Evolutionary conservation across 129 eudicot genomes (phyloP).

Genomic region (Rutidosis leptorrhynchoides): DNA sequence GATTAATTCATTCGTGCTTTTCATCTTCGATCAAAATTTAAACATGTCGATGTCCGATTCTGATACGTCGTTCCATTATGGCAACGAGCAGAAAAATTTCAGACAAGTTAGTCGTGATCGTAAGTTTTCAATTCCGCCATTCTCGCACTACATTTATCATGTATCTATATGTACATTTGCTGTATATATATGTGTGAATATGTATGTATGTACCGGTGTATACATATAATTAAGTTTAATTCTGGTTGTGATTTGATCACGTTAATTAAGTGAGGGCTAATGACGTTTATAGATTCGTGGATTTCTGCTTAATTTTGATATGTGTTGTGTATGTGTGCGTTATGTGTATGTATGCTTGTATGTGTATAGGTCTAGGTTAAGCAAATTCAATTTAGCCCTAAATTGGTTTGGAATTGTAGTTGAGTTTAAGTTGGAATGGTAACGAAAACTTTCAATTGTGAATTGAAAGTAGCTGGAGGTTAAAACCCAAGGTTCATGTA

Average conservation of each 20-base stretch:
- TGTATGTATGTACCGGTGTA: neutral
- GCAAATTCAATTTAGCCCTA: too few relatives aligned
- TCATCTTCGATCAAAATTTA: conserved; percentile 24
- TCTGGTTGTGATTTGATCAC: conserved; percentile 17
- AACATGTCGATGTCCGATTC: conserved; percentile 75
- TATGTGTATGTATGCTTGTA: neutral
- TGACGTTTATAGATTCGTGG: conserved; percentile 5
- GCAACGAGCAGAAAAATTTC: conserved; percentile 50
- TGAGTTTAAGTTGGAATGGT: conserved; percentile 10
- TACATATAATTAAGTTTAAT: neutral
- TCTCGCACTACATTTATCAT: neutral
- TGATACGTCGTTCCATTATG: conserved; percentile 53
- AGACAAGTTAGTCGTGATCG: conserved; percentile 79
- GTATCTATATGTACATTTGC: neutral
- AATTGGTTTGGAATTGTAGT: neutral
- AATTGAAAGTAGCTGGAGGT: conserved; percentile 10
- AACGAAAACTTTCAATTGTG: neutral
- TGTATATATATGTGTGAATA: neutral
- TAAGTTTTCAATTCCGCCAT: conserved; percentile 37
- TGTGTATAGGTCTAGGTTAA: neutral
- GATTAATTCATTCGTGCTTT: conserved; percentile 13
- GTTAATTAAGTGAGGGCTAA: conserved; percentile 26
- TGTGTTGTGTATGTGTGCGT: neutral
- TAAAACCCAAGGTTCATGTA: conserved; percentile 4
- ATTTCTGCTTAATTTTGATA: conserved; percentile 13